Evolutionary conservation across 2,329 filamentous ascomycete species (phyloP).

Genomic region (Verticillium tricorpus): DNA sequence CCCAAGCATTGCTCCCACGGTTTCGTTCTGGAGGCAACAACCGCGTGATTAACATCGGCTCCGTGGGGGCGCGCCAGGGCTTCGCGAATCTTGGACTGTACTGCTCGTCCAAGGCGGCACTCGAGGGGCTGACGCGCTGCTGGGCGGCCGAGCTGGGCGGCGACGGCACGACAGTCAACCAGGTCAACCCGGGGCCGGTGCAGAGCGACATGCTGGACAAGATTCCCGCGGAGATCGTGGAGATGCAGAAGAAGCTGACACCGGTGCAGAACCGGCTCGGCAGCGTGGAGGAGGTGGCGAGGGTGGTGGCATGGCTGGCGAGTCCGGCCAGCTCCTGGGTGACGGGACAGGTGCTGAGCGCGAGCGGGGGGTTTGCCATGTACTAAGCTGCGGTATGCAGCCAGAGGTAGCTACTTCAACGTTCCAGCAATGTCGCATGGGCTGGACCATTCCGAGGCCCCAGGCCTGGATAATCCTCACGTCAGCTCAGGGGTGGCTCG

Average conservation of each 20-base stretch:
- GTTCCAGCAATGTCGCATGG: no score
- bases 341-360: constrained; percentile 51
- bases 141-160: constrained; percentile 55
- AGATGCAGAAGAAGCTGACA: constrained; percentile 44
- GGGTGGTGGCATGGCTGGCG: constrained; percentile 51
- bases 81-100: constrained; percentile 45
- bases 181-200: constrained; percentile 55
- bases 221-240: constrained; percentile 42
- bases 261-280: constrained; percentile 47
- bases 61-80: constrained; percentile 43
- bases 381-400: constrained; percentile 7
- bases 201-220: constrained; percentile 53
- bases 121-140: constrained; percentile 55
- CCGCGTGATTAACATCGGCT: constrained; percentile 57
- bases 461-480: no score
- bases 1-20: constrained; percentile 47
- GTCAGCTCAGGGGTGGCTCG: no score
- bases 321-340: constrained; percentile 44
- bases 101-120: constrained; percentile 52
- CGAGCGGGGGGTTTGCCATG: constrained; percentile 38
- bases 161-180: constrained; percentile 56
- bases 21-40: constrained; percentile 33
- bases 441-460: no score
- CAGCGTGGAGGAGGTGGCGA: constrained; percentile 47
- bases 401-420: no score